phyloP scores from a whole-genome alignment of 2,329 filamentous ascomycete genomes.

The Byssochlamys sp. region DNA sequence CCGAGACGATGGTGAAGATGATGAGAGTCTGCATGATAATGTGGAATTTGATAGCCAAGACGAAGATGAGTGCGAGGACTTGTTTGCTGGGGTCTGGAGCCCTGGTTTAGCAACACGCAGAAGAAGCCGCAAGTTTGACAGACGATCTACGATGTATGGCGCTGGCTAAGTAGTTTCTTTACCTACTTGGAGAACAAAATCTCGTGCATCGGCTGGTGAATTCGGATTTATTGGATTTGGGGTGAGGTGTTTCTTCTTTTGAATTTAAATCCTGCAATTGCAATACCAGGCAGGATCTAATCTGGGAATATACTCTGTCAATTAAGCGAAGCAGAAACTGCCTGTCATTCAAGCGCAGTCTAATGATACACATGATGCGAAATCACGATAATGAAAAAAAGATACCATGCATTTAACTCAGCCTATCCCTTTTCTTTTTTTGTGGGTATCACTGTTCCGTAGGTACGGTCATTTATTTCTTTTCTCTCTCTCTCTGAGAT shows the following conservation, averaged over 20 bases:
- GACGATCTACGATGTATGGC: conserved; percentile 16
- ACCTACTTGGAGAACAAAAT: no score
- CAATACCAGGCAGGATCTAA: not conserved
- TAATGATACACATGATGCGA: not conserved
- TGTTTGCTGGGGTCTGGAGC: conserved; percentile 55
- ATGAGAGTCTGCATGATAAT: conserved; percentile 18
- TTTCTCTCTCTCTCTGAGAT: not conserved
- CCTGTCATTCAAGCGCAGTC: not conserved
- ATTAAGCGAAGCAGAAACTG: not conserved
- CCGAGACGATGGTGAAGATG: not conserved
- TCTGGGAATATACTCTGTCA: not conserved
- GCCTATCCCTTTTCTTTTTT: not conserved
- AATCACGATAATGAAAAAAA: conserved; percentile 4
- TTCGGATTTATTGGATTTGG: not conserved
- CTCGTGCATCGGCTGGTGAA: no score
- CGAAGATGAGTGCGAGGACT: conserved; percentile 57
- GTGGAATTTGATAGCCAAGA: conserved; percentile 56
- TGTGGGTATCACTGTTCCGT: conserved; percentile 4
- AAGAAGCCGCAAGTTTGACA: conserved; percentile 33
- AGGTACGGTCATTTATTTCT: conserved; percentile 1
- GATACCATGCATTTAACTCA: not conserved
- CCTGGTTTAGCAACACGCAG: conserved; percentile 40
- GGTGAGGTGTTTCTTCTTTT: not conserved
- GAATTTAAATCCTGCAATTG: no score
- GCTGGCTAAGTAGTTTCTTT: not conserved